Percentiles rank a stretch among this genome's conserved stretches.
Evolutionary conservation across 2,329 filamentous ascomycete genomes (phyloP).

Genomic region (Talaromyces sp.): DNA sequence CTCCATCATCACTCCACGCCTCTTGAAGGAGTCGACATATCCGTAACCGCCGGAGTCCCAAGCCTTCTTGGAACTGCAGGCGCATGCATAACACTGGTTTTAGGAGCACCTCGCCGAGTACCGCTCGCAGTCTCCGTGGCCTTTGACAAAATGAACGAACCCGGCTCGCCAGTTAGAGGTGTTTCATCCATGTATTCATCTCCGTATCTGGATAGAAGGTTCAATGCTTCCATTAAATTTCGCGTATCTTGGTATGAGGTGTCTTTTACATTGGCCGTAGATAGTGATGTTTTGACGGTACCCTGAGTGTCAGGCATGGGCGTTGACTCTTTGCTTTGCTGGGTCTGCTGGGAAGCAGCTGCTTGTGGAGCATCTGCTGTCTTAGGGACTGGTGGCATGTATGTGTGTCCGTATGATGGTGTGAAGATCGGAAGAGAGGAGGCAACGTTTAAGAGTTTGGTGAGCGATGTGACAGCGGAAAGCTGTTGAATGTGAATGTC

Average conservation of each 20-base stretch:
- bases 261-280: conserved; percentile 16
- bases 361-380: conserved; percentile 27
- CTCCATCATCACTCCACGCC: conserved; percentile 32
- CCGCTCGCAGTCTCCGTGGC: conserved; percentile 26
- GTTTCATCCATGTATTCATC: conserved; percentile 62
- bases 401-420: conserved; percentile 56
- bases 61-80: conserved; percentile 17
- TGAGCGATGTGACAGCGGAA: conserved; percentile 51
- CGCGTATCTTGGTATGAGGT: conserved; percentile 32
- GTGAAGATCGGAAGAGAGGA: conserved; percentile 53
- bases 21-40: conserved; percentile 23
- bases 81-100: conserved; percentile 11
- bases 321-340: conserved; percentile 46
- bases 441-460: conserved; percentile 51
- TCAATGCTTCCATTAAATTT: conserved; percentile 46
- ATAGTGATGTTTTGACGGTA: conserved; percentile 24
- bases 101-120: conserved; percentile 20
- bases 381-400: conserved; percentile 48
- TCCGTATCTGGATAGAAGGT: conserved; percentile 49
- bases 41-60: conserved; percentile 30
- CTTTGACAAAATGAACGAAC: conserved; percentile 54
- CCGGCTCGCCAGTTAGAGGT: conserved; percentile 58
- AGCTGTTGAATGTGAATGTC: conserved; percentile 37
- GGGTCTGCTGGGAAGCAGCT: conserved; percentile 23
- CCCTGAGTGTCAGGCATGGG: conserved; percentile 39